These are phyloP conservation scores for Capronia americana DNA, from an alignment of 2,329 filamentous ascomycete genomes.

Conservation along the genomic window DNA sequence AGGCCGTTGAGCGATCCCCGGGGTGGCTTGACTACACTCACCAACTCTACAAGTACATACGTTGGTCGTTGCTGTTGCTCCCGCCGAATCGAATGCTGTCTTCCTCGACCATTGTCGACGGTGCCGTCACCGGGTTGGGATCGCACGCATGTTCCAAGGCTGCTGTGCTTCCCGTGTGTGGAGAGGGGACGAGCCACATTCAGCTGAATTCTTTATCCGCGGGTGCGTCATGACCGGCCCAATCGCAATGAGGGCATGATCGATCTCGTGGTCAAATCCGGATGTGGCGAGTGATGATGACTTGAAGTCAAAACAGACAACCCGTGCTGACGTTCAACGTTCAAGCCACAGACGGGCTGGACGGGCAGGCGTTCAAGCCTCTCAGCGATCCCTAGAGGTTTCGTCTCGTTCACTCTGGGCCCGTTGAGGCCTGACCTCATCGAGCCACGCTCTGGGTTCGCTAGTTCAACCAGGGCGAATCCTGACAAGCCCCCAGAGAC, in stretches of 20 bases:
- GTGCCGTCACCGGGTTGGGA: not conserved
- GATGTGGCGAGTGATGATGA: constrained; percentile 8
- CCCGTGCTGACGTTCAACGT: not conserved
- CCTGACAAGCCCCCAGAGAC: not conserved
- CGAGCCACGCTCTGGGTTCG: not conserved
- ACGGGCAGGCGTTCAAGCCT: constrained; percentile 1
- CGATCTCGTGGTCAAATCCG: not conserved
- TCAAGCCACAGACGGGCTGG: constrained; percentile 10
- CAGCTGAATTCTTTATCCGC: not conserved
- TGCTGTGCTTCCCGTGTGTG: not conserved
- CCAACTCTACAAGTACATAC: not conserved
- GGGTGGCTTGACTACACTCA: not conserved
- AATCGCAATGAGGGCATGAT: not conserved
- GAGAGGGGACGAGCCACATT: not conserved
- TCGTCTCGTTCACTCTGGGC: not conserved
- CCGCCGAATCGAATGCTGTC: not conserved
- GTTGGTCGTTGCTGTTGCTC: not conserved
- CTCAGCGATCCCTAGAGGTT: not conserved
- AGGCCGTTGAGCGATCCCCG: not conserved
- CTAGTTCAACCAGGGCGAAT: not conserved
- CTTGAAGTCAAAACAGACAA: constrained; percentile 16
- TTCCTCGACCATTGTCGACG: not conserved
- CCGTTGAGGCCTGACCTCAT: not conserved
- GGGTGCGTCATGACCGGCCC: not conserved
- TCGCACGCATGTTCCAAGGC: not conserved